Evolutionary conservation across 306 rosid genomes (phyloP), one percentile per base, ranked within the genome.

Genomic region (Gillenia trifoliata): DNA sequence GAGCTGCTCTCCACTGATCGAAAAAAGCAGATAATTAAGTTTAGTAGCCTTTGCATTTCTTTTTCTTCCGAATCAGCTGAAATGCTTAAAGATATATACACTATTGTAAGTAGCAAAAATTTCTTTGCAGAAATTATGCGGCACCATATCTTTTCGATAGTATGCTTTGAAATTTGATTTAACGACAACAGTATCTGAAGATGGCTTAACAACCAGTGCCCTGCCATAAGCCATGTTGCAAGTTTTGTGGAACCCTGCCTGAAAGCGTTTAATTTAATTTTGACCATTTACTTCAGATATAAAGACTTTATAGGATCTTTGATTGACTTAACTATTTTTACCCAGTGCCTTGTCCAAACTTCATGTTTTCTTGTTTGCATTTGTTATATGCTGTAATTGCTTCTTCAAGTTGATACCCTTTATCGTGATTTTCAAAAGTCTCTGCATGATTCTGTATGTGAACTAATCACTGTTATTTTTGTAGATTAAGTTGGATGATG

Each of bases 401-500:
- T 8, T 59, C 23, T 36, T 72, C 17, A 17, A 68, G 20, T 64
- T 43, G 8, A 61, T 59, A 49, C 26, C 34, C 26, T 45, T 40
- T 54, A 26, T 19, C 63, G 54, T 65, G 71, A 75, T 41, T 66
- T 74, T 65, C 67, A 38, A 60, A 41, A 70, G 66, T 75, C 70
- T 5, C 33, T 77, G 62, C 61, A 72, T 45, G 75, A 75, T 78
- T 81, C 45, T 22, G 13, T 56, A 78, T 71, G 50, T 74, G 45
- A 82, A 71, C 80, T 87, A 72, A 90, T 78, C 20, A 72, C 71
- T 70, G 25, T 23, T 59, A 36, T 81, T 60, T 60, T 25, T 55
- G 71, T 77, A 95, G 99, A 86, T 85, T 71, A 85, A 78, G 85
- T 63, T 89, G 87, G 91, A 90, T 47, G 96, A 94, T 75, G 98